Evolutionary conservation across 257 asterid genomes (phyloP).

Genomic region (Solanum acaule): DNA sequence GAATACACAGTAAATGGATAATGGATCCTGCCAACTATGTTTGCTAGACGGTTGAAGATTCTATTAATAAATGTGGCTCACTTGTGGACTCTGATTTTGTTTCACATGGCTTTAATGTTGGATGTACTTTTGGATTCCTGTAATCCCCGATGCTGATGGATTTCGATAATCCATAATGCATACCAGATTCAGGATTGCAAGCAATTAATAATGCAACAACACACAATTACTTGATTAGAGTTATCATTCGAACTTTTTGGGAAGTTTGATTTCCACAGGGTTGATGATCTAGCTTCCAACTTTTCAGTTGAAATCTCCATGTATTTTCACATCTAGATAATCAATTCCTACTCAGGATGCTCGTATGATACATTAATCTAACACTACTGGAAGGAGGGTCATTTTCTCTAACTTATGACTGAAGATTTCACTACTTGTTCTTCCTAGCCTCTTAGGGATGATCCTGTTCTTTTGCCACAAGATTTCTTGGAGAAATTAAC

Average conservation of each 20-base stretch:
- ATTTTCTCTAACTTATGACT: neutral
- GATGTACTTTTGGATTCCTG: neutral
- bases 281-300: neutral
- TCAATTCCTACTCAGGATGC: neutral
- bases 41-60: neutral
- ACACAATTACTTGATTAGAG: neutral
- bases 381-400: neutral
- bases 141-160: neutral
- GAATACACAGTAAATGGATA: neutral
- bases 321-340: neutral
- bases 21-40: neutral
- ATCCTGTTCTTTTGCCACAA: neutral
- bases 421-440: neutral
- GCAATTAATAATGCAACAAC: neutral
- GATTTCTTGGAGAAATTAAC: neutral
- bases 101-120: neutral
- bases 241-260: neutral
- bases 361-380: neutral
- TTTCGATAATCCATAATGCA: neutral
- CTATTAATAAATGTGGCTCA: neutral
- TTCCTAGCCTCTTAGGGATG: neutral
- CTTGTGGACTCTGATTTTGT: neutral
- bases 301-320: neutral
- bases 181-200: neutral
- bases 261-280: neutral